Conservation (phyloP, 208 protist species). For the Trypanosoma vivax region DNA sequence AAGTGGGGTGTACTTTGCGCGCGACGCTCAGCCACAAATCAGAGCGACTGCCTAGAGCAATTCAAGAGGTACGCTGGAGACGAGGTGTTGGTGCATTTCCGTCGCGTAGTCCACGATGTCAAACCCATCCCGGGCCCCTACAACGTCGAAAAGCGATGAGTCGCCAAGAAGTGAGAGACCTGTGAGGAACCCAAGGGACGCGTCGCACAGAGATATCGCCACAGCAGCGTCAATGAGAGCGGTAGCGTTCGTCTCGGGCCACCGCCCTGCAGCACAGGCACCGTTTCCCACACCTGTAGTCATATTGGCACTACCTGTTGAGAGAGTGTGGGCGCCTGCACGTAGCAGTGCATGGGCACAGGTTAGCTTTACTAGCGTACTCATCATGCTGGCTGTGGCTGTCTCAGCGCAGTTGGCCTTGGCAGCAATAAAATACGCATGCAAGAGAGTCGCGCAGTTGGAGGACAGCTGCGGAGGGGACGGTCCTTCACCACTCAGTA, state of each 20-base stretch:
- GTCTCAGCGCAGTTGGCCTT: constrained; percentile 38
- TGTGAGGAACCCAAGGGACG: constrained; percentile 60
- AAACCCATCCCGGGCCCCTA: constrained; percentile 25
- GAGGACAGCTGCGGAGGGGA: constrained; percentile 35
- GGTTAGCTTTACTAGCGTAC: constrained; percentile 62
- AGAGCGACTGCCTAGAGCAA: background rate
- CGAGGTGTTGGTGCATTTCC: constrained; percentile 11
- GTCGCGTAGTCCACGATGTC: constrained; percentile 23
- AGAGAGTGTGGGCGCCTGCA: background rate
- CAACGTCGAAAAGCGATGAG: constrained; percentile 18
- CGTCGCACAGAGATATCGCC: constrained; percentile 71
- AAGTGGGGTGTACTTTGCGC: too few species aligned
- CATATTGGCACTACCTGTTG: background rate
- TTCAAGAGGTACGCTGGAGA: background rate
- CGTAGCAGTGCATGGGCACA: constrained; percentile 54
- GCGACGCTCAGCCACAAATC: too few species aligned
- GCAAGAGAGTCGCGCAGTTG: constrained; percentile 44
- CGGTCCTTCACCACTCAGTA: constrained; percentile 12
- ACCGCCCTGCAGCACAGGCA: background rate
- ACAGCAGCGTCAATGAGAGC: constrained; percentile 71
- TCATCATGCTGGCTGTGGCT: constrained; percentile 69
- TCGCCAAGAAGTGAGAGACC: constrained; percentile 48
- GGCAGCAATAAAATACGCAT: constrained; percentile 62
- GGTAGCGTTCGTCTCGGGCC: constrained; percentile 13
- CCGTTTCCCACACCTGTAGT: background rate